Percentiles rank a stretch among this genome's conserved stretches.
phyloP scores from a whole-genome alignment of 2,329 filamentous ascomycete genomes.

The Pseudocercospora fijiensis region DNA sequence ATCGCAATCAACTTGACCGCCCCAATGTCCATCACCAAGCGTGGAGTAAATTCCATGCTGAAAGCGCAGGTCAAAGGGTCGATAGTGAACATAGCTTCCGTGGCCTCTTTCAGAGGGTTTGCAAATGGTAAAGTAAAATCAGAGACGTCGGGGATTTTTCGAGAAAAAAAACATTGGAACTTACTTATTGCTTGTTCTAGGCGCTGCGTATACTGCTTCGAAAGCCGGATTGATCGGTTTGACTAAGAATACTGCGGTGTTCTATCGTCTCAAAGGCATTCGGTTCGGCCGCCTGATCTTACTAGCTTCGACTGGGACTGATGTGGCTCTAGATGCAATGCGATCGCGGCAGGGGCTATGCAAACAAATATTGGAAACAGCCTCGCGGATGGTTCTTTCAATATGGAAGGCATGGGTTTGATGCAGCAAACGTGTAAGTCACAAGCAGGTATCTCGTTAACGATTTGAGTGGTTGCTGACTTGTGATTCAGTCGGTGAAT shows the following conservation, averaged over 20 bases:
- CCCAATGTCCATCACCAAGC: constrained; percentile 53
- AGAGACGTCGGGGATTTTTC: too few relatives aligned
- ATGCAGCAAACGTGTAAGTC: constrained; percentile 31
- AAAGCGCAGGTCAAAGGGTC: constrained; percentile 46
- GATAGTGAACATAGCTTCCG: constrained; percentile 56
- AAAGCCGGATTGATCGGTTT: constrained; percentile 57
- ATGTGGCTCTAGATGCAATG: constrained; percentile 13
- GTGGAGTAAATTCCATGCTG: constrained; percentile 53
- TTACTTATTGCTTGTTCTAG: background rate
- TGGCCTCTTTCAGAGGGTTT: constrained; percentile 48
- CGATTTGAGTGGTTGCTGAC: background rate
- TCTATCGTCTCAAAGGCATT: constrained; percentile 57
- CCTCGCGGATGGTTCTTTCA: constrained; percentile 37
- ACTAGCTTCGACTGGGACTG: background rate
- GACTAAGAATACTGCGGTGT: constrained; percentile 58
- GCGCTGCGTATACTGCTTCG: constrained; percentile 50
- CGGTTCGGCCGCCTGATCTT: constrained; percentile 19
- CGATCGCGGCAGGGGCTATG: constrained; percentile 52
- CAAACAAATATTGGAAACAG: constrained; percentile 55
- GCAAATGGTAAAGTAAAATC: constrained; percentile 42
- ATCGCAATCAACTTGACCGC: constrained; percentile 59
- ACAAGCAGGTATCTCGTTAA: background rate
- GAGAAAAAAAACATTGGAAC: too few relatives aligned
- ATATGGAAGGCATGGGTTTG: constrained; percentile 33
- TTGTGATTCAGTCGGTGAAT: constrained; percentile 21